Base-by-base conservation (phyloP, 768 basidiomycete genomes). In the Xerocomellus dryophilus region DNA sequence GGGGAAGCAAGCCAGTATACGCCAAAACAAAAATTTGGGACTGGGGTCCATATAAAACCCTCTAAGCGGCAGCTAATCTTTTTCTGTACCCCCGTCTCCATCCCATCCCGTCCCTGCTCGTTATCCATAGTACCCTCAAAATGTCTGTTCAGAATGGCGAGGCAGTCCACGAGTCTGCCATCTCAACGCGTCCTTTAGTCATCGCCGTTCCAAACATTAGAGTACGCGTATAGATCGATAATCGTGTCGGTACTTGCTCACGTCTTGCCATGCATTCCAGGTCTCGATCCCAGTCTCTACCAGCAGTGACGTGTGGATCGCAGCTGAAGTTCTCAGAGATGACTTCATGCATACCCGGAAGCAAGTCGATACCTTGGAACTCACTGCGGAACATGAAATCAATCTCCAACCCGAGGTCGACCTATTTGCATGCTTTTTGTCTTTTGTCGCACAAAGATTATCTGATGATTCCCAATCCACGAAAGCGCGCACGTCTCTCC, bases 291-390 rank as follows among this genome's bases (percentile, higher is more conserved):
- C 91, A 43, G 89, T 97, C 54, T 86, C 92, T 43, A 85, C 90
- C n/a, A 74, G 76, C 36, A 59, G 77, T 60, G 84, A 93, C 71
- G 84, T 92, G 72, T 97, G 95, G 94, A 91, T 93, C 66, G 81
- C 85, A 50, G 93, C 94, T 47, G 93, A 96, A 74, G 84, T 94
- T 65, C 82, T 96, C 53, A 79, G 89, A 65, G 93, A 97, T 65
- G 90, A 94, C 55, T 98, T 96, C 69, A 73, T 78, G 51, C 82
- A 91, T 71, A 71, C 79, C 51, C 82, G 83, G 67, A 76, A 76
- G 31, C 79, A 77, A 69, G 59, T 79, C 70, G 81, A 86, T 69
- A 75, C 78, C 60, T 73, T 80, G 65, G 82, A 82, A 66, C 76
- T 74, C 51, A 74, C 78, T 49, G 71, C 70, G 25, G 75, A 84